Percentiles rank a stretch among this genome's conserved stretches.
These are phyloP conservation scores for Leersia perrieri DNA, from an alignment of 176 grass and related monocot species.

Conservation along the genomic window DNA sequence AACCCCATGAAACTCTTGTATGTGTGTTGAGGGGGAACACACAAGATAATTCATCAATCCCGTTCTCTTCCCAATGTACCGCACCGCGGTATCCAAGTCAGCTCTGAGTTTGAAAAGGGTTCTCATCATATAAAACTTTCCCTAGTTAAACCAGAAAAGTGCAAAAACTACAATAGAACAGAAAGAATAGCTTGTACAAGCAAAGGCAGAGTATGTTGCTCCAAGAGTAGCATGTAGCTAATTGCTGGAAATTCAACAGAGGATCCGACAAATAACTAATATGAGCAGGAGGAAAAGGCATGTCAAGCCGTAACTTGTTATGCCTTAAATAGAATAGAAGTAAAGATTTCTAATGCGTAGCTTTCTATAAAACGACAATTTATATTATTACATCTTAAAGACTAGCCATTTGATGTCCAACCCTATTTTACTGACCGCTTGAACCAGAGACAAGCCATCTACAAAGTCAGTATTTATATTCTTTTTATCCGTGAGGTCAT, in stretches of 20 bases:
- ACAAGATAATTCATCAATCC: neutral
- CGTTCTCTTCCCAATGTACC: too few relatives aligned
- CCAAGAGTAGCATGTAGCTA: neutral
- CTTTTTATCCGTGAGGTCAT: neutral
- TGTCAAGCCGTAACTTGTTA: neutral
- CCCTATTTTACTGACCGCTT: neutral
- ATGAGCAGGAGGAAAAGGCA: neutral
- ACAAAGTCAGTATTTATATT: neutral
- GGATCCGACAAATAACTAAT: neutral
- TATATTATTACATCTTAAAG: neutral
- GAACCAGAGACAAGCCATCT: neutral
- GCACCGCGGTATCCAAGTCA: too few relatives aligned
- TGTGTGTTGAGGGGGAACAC: neutral
- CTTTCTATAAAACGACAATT: neutral
- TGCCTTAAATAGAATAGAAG: neutral
- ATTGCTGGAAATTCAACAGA: neutral
- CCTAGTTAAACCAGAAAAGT: neutral
- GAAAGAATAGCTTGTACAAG: neutral
- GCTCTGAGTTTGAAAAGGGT: neutral
- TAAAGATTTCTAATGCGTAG: neutral
- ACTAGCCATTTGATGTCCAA: neutral
- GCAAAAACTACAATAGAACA: slow-evolving; percentile 4
- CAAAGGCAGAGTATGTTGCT: neutral
- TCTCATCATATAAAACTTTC: neutral
- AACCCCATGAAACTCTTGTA: neutral